Evolutionary conservation across 176 grass and related monocot genomes (phyloP), one percentile per base, ranked within the genome.

Genomic region (Phragmites australis): DNA sequence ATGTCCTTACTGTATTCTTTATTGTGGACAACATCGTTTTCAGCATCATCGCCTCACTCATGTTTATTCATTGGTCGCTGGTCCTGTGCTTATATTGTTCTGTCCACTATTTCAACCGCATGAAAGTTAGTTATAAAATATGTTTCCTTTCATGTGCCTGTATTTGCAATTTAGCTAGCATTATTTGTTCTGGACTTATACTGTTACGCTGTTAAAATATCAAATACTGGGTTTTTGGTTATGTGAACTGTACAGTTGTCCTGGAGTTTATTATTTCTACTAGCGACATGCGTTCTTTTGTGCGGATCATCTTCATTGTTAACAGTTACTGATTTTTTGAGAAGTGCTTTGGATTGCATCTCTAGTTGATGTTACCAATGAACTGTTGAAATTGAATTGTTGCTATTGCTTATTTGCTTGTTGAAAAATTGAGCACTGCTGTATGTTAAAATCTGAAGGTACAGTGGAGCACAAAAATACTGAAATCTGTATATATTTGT

Each of bases 151-250:
- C 17, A 60, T 61, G 2, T 47, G 6, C 17, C 32, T 29, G 39
- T 43, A 6, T 42, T 14, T 50, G 29, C 49, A 37, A 37, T 37
- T 37, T 37, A 37, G 34, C 34, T 37, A 37, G 34, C 17, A 51
- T 50, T 48, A 48, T 51, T 72, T 74, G 59, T 43, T 42, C 48
- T 66, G 64, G 1, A 22, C 39, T 48, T 46, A 18, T 46, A 76
- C 12, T 76, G 16, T 68, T 68, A 48, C 52, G 12, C 40, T 78
- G 43, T 51, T 75, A 37, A 65, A 83, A 53, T 83, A 61, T 46
- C 34, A 5, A 66, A 61, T 19, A 40, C 41, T 16, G 14, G 15
- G 29, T 39, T 26, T 68, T 49, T 32, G 16, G 41, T 77, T 68
- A 18, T 57, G 47, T 60, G 44, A 30, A 68, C 43, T 3, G 6